Conservation (phyloP, 208 protist species). For the Balamuthia mandrillaris region DNA sequence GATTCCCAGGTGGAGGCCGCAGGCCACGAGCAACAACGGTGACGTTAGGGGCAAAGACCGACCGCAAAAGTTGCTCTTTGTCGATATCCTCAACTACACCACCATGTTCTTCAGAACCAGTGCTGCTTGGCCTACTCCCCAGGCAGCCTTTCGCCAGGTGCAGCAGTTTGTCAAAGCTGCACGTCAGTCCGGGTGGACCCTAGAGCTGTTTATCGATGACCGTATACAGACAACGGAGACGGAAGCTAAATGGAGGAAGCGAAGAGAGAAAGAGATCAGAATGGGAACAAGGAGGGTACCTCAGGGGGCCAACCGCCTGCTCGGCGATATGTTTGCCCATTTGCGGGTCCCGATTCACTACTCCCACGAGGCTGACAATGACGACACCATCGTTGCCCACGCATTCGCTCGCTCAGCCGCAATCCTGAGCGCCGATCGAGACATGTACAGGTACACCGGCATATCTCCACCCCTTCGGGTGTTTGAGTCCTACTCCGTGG, state of each 20-base stretch:
- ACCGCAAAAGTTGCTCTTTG: background rate
- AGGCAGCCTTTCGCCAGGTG: background rate
- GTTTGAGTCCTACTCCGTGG: background rate
- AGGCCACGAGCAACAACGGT: no score
- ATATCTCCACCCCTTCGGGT: background rate
- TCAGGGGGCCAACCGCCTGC: background rate
- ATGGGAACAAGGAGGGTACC: background rate
- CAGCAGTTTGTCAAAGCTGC: background rate
- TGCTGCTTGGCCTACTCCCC: background rate
- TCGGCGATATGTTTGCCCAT: background rate
- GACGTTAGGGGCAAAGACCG: no score
- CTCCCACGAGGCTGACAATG: background rate
- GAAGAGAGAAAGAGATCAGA: background rate
- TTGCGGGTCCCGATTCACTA: background rate
- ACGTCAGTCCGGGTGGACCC: background rate
- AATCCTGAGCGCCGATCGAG: background rate
- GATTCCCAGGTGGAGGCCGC: no score
- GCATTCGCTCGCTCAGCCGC: background rate
- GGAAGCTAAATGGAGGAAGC: background rate
- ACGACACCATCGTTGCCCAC: background rate
- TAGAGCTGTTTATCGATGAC: background rate
- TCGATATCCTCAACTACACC: background rate
- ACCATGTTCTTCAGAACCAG: background rate
- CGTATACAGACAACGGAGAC: background rate
- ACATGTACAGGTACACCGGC: conserved; percentile 14